Percentiles rank a stretch among this genome's conserved stretches.
Conservation (phyloP, 202 grass and related monocot species). For the Panicum virgatum region DNA sequence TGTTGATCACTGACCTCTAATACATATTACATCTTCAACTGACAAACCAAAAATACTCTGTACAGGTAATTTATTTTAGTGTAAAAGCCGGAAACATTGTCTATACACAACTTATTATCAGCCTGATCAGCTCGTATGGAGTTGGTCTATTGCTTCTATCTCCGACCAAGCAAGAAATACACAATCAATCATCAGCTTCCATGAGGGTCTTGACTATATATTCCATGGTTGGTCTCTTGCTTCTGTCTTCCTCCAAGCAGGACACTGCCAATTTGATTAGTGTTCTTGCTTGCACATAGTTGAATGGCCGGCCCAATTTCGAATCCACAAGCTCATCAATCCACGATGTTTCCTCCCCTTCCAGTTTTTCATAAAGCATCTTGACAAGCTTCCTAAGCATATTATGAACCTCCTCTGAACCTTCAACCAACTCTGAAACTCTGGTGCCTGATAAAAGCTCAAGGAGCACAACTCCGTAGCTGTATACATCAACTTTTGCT, state of each 20-base stretch:
- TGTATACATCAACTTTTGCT: slow-evolving; percentile 69
- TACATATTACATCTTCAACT: neutral
- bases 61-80: neutral
- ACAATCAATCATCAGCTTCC: slow-evolving; percentile 30
- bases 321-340: slow-evolving; percentile 41
- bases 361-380: slow-evolving; percentile 43
- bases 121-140: neutral
- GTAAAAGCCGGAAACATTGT: neutral
- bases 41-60: neutral
- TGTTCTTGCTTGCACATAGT: slow-evolving; percentile 35
- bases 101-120: neutral
- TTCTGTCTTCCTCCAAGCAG: slow-evolving; percentile 60
- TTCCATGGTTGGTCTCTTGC: slow-evolving; percentile 58
- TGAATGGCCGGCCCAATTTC: slow-evolving; percentile 42
- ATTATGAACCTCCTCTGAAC: slow-evolving; percentile 11
- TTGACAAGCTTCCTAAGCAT: slow-evolving; percentile 29
- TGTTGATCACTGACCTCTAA: neutral
- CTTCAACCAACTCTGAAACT: slow-evolving; percentile 41
- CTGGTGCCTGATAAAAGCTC: slow-evolving; percentile 53
- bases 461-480: slow-evolving; percentile 62
- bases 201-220: slow-evolving; percentile 49
- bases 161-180: slow-evolving; percentile 35
- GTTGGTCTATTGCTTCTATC: slow-evolving; percentile 24
- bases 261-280: slow-evolving; percentile 52
- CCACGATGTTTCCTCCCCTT: slow-evolving; percentile 23